Percentiles rank a stretch among this genome's conserved stretches.
Evolutionary conservation across 2,329 filamentous ascomycete genomes (phyloP).

Genomic region (Fusarium avenaceum): DNA sequence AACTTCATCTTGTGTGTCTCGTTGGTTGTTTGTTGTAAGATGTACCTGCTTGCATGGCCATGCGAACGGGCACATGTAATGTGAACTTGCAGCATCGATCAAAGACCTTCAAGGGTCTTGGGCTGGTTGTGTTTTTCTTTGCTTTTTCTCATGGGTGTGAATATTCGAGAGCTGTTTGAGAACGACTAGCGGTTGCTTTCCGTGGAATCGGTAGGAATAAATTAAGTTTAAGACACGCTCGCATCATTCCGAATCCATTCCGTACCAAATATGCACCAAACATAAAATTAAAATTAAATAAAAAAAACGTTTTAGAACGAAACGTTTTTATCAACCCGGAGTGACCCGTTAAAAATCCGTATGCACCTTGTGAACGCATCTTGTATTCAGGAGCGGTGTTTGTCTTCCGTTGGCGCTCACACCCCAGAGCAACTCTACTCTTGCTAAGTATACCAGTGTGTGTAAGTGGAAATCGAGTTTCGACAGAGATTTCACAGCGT

Average conservation of each 20-base stretch:
- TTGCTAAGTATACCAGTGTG: constrained; percentile 29
- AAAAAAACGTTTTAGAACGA: not conserved
- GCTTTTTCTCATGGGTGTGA: not conserved
- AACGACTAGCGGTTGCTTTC: not conserved
- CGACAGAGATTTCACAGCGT: constrained; percentile 46
- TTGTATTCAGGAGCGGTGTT: constrained; percentile 20
- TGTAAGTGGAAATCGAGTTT: constrained; percentile 42
- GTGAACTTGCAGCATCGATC: constrained; percentile 7
- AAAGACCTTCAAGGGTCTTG: not conserved
- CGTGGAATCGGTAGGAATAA: not conserved
- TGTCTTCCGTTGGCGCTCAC: constrained; percentile 27
- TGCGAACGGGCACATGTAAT: constrained; percentile 6
- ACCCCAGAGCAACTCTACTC: constrained; percentile 11
- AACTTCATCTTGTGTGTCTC: constrained; percentile 1
- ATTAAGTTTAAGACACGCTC: not conserved
- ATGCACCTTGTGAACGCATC: constrained; percentile 22
- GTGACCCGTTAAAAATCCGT: constrained; percentile 7
- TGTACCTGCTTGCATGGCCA: constrained; percentile 2
- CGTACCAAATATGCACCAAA: not conserved
- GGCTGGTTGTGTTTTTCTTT: not conserved
- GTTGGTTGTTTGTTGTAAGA: not conserved
- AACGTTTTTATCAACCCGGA: constrained; percentile 19
- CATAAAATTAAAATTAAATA: too few relatives aligned
- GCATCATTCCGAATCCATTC: not conserved
- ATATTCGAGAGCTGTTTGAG: not conserved